Base-by-base conservation (phyloP, 1,284 basidiomycete genomes). In the Ceratobasidium sp. region DNA sequence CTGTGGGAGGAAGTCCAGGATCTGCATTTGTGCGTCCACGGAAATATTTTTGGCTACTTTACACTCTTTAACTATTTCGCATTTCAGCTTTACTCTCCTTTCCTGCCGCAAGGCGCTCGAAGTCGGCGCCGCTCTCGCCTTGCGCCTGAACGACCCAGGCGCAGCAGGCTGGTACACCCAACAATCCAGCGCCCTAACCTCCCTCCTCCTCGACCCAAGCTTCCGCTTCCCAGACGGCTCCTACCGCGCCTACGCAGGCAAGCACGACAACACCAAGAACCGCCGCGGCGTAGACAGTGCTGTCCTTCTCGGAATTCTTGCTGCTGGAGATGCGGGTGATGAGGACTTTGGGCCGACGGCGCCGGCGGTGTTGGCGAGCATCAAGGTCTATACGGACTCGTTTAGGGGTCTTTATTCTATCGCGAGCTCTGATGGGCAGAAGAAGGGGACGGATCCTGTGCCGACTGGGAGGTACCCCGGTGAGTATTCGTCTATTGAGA, bases 401-500 rank as follows among this genome's bases (percentile, higher is more conserved):
- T 82, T 85, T 62, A 75, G 78, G 6, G 77, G 77, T 7, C 62
- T 81, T n/a, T 85, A 85, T 76, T 66, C 73, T 13, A 77, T 84
- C 73, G 64, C 64, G 32, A 84, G 84, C 76, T n/a, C 72, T 2
- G 77, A 75, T 0, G 75, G 76, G 43, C 71, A 73, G 67, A 49
- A 50, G 9, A 35, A 55, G 14, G 64, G 64, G 4, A 67, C 52
- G 28, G 75, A 78, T 0, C 82, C 82, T 8, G 78, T 81, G 75
- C 81, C 82, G 0, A 77, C 85, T 11, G 84, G 84, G 0, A 77
- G 84, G 11, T 85, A 85, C 75, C 76, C 75, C 9, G 80, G 76
- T 77, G 23, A 32, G 76, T 72, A 13, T 28, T 13, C n/a, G 6
- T 59, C 9, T 41, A 43, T 59, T 9, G 38, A 23, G 32, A 18